phyloP scores from a whole-genome alignment of 352 stramenopile species.

The Phytopythium delawarense region DNA sequence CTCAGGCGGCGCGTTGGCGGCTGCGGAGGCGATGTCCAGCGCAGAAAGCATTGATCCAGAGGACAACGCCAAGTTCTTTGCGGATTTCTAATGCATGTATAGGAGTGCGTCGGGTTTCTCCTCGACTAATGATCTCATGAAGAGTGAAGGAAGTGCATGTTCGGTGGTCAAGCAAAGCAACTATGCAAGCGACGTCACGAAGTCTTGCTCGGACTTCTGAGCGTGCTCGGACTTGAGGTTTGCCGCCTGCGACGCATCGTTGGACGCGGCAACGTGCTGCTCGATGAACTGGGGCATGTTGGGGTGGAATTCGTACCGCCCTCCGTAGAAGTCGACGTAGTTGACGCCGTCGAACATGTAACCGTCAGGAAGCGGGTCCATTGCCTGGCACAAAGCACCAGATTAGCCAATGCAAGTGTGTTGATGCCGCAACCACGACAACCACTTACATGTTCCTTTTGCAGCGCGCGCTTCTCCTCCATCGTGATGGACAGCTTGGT shows the following conservation, averaged over 20 bases:
- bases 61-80: slow-evolving; percentile 66
- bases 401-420: not conserved
- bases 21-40: slow-evolving; percentile 27
- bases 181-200: slow-evolving; percentile 24
- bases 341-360: slow-evolving; percentile 69
- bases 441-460: slow-evolving; percentile 53
- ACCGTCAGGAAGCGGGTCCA: slow-evolving; percentile 63
- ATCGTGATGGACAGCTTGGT: slow-evolving; percentile 38
- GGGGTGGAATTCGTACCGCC: slow-evolving; percentile 70
- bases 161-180: not conserved
- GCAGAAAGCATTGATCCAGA: slow-evolving; percentile 72
- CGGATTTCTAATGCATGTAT: slow-evolving; percentile 39
- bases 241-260: slow-evolving; percentile 32
- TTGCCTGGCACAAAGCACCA: slow-evolving; percentile 21
- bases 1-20: not conserved
- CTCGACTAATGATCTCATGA: not conserved
- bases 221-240: slow-evolving; percentile 41
- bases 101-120: not conserved
- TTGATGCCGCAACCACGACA: too few relatives aligned
- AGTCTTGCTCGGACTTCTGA: slow-evolving; percentile 37
- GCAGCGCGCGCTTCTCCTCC: slow-evolving; percentile 66
- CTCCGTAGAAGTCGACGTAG: slow-evolving; percentile 74
- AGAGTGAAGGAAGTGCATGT: not conserved
- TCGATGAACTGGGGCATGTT: slow-evolving; percentile 67
- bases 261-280: slow-evolving; percentile 39